phyloP scores from a whole-genome alignment of 129 eudicot genomes.

The Cynara cardunculus region DNA sequence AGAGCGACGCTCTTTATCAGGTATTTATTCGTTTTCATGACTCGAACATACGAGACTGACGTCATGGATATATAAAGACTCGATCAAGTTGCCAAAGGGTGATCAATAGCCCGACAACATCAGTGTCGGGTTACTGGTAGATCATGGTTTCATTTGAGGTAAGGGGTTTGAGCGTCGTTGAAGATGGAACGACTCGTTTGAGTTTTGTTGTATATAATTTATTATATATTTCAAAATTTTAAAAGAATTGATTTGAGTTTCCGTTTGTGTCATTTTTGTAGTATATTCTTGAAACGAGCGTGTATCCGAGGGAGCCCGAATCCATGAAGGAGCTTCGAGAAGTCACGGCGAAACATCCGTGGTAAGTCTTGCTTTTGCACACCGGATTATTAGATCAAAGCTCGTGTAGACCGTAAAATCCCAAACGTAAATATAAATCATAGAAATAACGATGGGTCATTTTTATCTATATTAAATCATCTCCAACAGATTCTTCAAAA shows the following conservation, averaged over 20 bases:
- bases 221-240: neutral
- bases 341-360: constrained; percentile 83
- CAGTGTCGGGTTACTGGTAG: neutral
- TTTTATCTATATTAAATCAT: too few relatives aligned
- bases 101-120: neutral
- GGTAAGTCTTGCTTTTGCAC: constrained; percentile 29
- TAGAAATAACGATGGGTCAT: neutral
- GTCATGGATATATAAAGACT: neutral
- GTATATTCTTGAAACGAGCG: constrained; percentile 88
- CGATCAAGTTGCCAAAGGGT: neutral
- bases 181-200: neutral
- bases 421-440: neutral
- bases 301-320: constrained; percentile 85
- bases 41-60: neutral
- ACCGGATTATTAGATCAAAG: neutral
- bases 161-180: neutral
- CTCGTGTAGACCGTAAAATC: neutral
- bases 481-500: too few relatives aligned
- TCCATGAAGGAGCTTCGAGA: constrained; percentile 82
- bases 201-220: neutral
- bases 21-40: constrained; percentile 19
- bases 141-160: neutral
- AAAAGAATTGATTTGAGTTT: neutral
- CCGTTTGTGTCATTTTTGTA: constrained; percentile 2
- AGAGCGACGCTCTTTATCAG: constrained; percentile 84